These are phyloP conservation scores for Botrytis byssoidea DNA, from an alignment of 2,329 filamentous ascomycete species.

Conservation along the genomic window DNA sequence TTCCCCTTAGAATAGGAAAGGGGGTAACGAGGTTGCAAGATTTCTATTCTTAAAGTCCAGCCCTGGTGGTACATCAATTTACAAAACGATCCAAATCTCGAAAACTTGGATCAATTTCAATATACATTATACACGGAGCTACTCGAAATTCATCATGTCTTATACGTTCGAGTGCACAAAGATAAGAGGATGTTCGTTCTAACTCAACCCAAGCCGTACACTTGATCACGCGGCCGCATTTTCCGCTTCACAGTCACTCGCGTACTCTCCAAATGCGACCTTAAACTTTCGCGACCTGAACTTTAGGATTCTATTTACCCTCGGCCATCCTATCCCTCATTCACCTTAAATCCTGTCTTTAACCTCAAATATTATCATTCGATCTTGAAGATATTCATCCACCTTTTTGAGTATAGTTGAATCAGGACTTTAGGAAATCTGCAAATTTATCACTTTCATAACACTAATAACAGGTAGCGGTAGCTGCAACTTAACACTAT, in stretches of 20 bases:
- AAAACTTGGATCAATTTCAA: background rate
- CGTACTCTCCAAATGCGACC: background rate
- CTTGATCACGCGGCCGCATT: background rate
- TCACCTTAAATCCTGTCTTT: background rate
- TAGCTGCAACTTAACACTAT: slow-evolving; percentile 26
- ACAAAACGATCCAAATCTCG: background rate
- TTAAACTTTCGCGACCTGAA: slow-evolving; percentile 8
- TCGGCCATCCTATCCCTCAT: background rate
- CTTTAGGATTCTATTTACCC: background rate
- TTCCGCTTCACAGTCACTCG: background rate
- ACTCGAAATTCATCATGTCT: background rate
- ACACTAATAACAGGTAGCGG: background rate
- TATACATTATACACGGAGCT: background rate
- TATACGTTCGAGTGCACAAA: background rate
- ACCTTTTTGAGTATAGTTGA: background rate
- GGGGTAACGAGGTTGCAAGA: background rate
- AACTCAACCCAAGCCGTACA: background rate
- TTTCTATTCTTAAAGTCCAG: background rate
- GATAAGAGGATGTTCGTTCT: background rate
- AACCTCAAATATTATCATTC: background rate
- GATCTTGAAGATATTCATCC: background rate
- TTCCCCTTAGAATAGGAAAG: background rate
- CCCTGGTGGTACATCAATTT: background rate
- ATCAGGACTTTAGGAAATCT: background rate
- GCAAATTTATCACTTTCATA: background rate